A percentile compares a stretch with the other conserved stretches of the same genome.
phyloP scores from a whole-genome alignment of 2,329 filamentous ascomycete species.

The Hymenotorrendiella dingleyae region DNA sequence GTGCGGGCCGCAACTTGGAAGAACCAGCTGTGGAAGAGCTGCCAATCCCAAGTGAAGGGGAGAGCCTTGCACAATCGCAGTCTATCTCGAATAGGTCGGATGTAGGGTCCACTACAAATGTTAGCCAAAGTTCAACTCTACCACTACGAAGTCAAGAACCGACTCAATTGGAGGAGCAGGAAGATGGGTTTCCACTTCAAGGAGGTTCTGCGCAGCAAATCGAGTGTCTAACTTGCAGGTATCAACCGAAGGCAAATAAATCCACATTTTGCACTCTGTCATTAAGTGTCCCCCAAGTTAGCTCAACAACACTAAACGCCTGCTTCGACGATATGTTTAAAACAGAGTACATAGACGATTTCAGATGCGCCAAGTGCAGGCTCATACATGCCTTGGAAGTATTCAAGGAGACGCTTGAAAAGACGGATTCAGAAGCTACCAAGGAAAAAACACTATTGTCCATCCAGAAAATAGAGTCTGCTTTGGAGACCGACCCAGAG shows the following conservation, averaged over 20 bases:
- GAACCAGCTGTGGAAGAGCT: not conserved
- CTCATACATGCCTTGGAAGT: slow-evolving; percentile 70
- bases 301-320: slow-evolving; percentile 71
- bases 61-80: not conserved
- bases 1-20: not conserved
- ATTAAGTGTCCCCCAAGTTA: slow-evolving; percentile 79
- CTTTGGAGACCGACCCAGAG: slow-evolving; percentile 79
- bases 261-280: slow-evolving; percentile 91
- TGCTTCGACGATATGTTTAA: slow-evolving; percentile 95
- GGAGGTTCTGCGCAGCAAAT: slow-evolving; percentile 91
- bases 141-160: not conserved
- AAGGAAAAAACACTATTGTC: slow-evolving; percentile 47
- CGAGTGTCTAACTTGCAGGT: slow-evolving; percentile 83
- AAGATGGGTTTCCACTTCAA: slow-evolving; percentile 84
- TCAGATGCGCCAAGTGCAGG: slow-evolving; percentile 89
- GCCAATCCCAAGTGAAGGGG: not conserved
- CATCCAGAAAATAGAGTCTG: slow-evolving; percentile 59
- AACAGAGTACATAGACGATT: slow-evolving; percentile 93
- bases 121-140: not conserved
- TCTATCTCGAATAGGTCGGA: not conserved
- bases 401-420: slow-evolving; percentile 52
- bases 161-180: slow-evolving; percentile 31
- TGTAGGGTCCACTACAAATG: not conserved
- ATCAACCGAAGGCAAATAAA: slow-evolving; percentile 76
- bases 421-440: slow-evolving; percentile 46